phyloP scores from a whole-genome alignment of 805 yeast genomes.

The Candida oleophila region DNA sequence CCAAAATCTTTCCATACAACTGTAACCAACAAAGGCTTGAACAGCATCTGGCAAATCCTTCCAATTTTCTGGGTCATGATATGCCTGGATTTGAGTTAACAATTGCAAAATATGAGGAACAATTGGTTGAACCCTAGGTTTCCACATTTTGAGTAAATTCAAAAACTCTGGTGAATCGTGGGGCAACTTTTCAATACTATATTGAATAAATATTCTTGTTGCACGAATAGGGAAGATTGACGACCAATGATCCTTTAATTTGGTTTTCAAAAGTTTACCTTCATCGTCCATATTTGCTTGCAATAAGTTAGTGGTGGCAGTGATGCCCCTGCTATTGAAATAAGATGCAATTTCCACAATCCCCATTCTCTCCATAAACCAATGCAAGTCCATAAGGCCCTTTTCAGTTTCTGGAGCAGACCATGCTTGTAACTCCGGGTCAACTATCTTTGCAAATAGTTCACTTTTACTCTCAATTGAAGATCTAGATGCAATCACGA shows the following conservation, averaged over 20 bases:
- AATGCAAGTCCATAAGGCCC: conserved; percentile 84
- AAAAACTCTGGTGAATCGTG: conserved; percentile 76
- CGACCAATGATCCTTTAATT: conserved; percentile 87
- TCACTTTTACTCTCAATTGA: conserved; percentile 71
- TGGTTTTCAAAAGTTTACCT: conserved; percentile 74
- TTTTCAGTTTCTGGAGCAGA: conserved; percentile 86
- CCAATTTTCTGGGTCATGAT: conserved; percentile 94
- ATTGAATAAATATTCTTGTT: conserved; percentile 90
- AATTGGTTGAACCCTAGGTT: conserved; percentile 88
- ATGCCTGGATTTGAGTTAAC: conserved; percentile 87
- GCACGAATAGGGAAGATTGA: conserved; percentile 94
- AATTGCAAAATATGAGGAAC: conserved; percentile 87
- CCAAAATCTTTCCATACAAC: conserved; percentile 95
- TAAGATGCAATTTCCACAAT: conserved; percentile 91
- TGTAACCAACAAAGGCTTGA: conserved; percentile 84
- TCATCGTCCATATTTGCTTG: conserved; percentile 86
- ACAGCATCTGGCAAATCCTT: conserved; percentile 81
- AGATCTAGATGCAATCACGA: conserved; percentile 89
- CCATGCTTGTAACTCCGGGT: conserved; percentile 92
- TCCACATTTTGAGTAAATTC: conserved; percentile 77
- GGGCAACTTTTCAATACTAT: conserved; percentile 86
- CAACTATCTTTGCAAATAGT: conserved; percentile 83
- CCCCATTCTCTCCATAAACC: conserved; percentile 98
- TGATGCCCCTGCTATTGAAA: conserved; percentile 78
- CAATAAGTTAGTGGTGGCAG: conserved; percentile 71